Percentiles rank a stretch among this genome's conserved stretches.
Conservation (phyloP, 176 grass and related monocot genomes). For the Oryza coarctata region DNA sequence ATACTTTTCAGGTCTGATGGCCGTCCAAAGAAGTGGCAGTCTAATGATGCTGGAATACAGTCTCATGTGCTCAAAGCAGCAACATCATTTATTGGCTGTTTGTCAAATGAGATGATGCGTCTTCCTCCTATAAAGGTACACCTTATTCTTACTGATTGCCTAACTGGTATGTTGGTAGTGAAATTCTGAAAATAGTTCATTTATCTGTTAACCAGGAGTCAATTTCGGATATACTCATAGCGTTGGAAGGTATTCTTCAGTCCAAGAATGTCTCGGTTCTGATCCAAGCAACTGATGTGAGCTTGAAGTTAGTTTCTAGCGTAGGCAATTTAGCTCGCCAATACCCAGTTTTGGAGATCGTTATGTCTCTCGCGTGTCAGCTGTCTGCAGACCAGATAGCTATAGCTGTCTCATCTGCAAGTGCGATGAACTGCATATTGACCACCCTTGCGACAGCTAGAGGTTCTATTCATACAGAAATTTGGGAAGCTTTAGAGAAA, state of each 20-base stretch:
- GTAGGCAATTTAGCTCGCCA: conserved; percentile 50
- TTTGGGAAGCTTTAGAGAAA: conserved; percentile 66
- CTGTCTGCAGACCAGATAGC: conserved; percentile 43
- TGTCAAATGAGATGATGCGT: conserved; percentile 36
- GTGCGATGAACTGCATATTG: conserved; percentile 56
- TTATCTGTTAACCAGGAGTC: conserved; percentile 44
- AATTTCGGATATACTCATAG: conserved; percentile 47
- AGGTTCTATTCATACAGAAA: conserved; percentile 43
- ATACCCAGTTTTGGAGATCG: conserved; percentile 56
- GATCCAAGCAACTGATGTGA: conserved; percentile 51
- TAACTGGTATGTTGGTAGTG: background rate
- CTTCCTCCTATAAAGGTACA: conserved; percentile 65
- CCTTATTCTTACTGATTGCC: background rate
- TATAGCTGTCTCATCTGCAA: conserved; percentile 44
- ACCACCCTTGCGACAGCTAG: conserved; percentile 37
- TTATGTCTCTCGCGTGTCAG: conserved; percentile 49
- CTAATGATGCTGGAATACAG: conserved; percentile 58
- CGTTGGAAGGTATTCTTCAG: conserved; percentile 52
- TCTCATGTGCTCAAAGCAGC: conserved; percentile 57
- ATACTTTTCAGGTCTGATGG: conserved; percentile 44
- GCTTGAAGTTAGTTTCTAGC: conserved; percentile 41
- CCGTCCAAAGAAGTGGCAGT: conserved; percentile 59
- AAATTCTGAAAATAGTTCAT: background rate
- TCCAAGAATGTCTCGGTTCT: conserved; percentile 39
- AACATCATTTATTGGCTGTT: conserved; percentile 39